Conservation (phyloP, 1,139 yeast species). For the Diutina rugosa region DNA sequence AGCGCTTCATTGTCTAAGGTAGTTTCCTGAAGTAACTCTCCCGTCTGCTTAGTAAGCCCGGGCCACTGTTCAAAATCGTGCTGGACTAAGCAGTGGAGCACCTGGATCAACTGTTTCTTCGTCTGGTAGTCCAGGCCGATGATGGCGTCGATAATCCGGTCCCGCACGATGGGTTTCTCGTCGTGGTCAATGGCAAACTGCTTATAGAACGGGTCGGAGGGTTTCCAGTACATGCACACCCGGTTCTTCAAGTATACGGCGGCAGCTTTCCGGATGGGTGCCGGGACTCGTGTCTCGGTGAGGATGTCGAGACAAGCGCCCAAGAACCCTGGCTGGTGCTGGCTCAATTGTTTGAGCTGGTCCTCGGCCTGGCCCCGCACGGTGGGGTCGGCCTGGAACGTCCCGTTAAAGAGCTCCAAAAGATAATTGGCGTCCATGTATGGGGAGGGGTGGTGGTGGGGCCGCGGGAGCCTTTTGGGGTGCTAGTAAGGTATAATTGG, state of each 20-base stretch:
- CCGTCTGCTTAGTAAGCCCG: constrained; percentile 42
- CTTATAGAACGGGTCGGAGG: constrained; percentile 8
- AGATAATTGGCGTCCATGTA: constrained; percentile 55
- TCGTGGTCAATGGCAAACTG: constrained; percentile 35
- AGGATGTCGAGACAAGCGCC: constrained; percentile 77
- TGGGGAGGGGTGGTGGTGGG: neutral
- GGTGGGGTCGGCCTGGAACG: constrained; percentile 56
- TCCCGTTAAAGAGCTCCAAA: constrained; percentile 70
- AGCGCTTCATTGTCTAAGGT: constrained; percentile 25
- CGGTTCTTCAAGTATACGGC: constrained; percentile 82
- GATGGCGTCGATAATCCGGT: constrained; percentile 37
- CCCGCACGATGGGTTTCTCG: constrained; percentile 64
- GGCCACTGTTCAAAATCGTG: constrained; percentile 67
- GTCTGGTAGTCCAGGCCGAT: constrained; percentile 30
- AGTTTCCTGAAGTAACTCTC: constrained; percentile 36
- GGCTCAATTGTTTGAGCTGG: constrained; percentile 44
- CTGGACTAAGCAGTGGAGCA: constrained; percentile 50
- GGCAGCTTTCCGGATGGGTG: constrained; percentile 59
- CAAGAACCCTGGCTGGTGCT: constrained; percentile 52
- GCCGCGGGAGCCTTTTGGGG: neutral
- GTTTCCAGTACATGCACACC: constrained; percentile 52
- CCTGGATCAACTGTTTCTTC: constrained; percentile 57
- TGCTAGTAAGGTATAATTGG: neutral
- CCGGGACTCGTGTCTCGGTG: constrained; percentile 26
- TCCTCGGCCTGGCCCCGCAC: constrained; percentile 60